Evolutionary conservation across 441 rosid genomes (phyloP).

Genomic region (Sinapis alba): DNA sequence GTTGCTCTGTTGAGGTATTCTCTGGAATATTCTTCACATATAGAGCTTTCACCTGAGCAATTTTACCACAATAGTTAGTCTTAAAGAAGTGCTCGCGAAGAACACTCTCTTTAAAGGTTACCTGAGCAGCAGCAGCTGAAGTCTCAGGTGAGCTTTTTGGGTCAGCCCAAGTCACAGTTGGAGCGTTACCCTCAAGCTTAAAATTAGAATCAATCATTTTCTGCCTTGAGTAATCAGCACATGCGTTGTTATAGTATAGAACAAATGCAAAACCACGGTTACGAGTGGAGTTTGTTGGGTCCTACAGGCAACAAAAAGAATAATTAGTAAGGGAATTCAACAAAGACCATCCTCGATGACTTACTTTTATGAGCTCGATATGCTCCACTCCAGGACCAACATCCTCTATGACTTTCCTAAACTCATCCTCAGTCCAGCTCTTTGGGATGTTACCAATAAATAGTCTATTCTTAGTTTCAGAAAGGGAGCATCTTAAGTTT

Average conservation of each 20-base stretch:
- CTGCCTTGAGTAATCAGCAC: conserved; percentile 98
- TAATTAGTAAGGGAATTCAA: conserved; percentile 13
- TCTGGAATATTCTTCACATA: conserved; percentile 97
- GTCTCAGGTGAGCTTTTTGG: conserved; percentile 95
- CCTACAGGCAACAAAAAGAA: conserved; percentile 54
- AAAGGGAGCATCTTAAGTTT: conserved; percentile 85
- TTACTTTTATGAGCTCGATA: conserved; percentile 88
- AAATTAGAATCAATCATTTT: conserved; percentile 79
- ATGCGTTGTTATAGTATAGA: conserved; percentile 90
- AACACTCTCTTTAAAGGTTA: conserved; percentile 26
- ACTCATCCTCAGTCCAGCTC: conserved; percentile 86
- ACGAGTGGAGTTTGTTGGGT: conserved; percentile 77
- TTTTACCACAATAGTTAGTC: not conserved
- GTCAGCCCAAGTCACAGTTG: conserved; percentile 98
- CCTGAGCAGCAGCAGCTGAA: conserved; percentile 93
- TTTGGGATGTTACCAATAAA: conserved; percentile 97
- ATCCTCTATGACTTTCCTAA: conserved; percentile 70
- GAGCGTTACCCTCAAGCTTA: conserved; percentile 91
- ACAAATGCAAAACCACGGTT: conserved; percentile 98
- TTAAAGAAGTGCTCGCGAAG: not conserved
- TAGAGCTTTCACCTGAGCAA: conserved; percentile 88
- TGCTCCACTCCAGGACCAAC: conserved; percentile 94
- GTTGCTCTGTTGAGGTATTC: conserved; percentile 73
- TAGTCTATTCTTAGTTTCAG: conserved; percentile 90
- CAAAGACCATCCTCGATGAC: conserved; percentile 3